These are phyloP conservation scores for Xylaria telfairii DNA, from an alignment of 495 filamentous ascomycete genomes.

Conservation along the genomic window DNA sequence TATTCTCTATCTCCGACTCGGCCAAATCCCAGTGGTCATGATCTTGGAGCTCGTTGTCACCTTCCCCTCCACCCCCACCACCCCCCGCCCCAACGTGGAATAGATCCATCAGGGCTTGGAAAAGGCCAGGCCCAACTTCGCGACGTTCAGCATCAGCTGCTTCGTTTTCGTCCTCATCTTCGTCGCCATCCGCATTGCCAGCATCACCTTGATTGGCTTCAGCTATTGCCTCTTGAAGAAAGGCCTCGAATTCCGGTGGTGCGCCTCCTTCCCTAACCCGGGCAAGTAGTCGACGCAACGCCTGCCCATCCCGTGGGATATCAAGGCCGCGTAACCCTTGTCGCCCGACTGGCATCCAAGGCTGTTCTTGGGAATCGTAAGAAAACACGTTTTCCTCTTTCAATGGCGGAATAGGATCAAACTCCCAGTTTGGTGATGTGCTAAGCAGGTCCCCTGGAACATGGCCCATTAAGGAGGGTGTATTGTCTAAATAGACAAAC, in stretches of 20 bases:
- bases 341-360: constrained; percentile 30
- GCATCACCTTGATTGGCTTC: not conserved
- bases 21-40: constrained; percentile 10
- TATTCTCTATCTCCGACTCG: constrained; percentile 13
- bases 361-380: constrained; percentile 42
- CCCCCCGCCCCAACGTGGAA: constrained; percentile 7
- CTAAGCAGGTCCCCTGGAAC: constrained; percentile 61
- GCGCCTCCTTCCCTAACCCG: constrained; percentile 24
- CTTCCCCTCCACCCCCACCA: not conserved
- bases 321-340: constrained; percentile 5
- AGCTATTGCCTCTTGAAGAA: constrained; percentile 20
- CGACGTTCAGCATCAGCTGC: not conserved
- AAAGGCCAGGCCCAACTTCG: constrained; percentile 10
- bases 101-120: constrained; percentile 29
- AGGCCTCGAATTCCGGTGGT: constrained; percentile 20
- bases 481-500: constrained; percentile 79
- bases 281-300: constrained; percentile 21
- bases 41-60: not conserved
- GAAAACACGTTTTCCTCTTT: constrained; percentile 54
- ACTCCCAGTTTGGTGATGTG: constrained; percentile 60
- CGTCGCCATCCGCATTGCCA: constrained; percentile 9
- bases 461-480: constrained; percentile 65
- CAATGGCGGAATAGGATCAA: constrained; percentile 72
- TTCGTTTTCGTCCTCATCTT: constrained; percentile 16
- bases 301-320: constrained; percentile 14